Evolutionary conservation across 1,139 yeast species (phyloP).

Genomic region (Blastobotrys aristatus): DNA sequence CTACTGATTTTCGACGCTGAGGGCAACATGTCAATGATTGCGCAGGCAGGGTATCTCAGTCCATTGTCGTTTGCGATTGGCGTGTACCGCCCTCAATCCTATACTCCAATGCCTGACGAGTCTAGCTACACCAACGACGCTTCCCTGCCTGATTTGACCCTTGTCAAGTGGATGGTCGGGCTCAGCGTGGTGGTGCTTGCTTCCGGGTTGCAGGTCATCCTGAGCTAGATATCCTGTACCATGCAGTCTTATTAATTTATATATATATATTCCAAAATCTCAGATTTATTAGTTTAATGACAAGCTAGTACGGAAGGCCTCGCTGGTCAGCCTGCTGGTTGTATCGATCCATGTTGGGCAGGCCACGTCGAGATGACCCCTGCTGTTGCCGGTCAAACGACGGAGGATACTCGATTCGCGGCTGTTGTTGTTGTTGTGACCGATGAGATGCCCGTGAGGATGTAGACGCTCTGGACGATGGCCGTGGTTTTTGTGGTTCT

Average conservation of each 20-base stretch:
- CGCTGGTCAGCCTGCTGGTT: neutral
- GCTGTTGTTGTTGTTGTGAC: neutral
- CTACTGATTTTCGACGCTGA: slow-evolving; percentile 35
- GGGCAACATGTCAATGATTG: slow-evolving; percentile 26
- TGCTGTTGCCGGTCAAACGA: neutral
- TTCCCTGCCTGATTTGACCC: slow-evolving; percentile 7
- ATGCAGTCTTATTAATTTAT: neutral
- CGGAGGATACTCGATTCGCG: neutral
- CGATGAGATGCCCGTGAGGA: neutral
- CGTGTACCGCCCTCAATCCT: slow-evolving; percentile 36
- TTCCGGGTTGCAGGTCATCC: slow-evolving; percentile 14
- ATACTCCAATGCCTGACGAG: slow-evolving; percentile 32
- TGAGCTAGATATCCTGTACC: slow-evolving; percentile 9
- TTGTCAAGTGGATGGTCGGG: slow-evolving; percentile 15
- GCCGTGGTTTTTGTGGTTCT: neutral
- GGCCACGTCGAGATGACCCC: neutral
- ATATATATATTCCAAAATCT: neutral
- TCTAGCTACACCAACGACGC: slow-evolving; percentile 13
- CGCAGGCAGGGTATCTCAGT: slow-evolving; percentile 31
- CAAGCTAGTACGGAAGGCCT: neutral
- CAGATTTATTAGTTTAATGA: neutral
- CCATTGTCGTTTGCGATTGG: slow-evolving; percentile 34
- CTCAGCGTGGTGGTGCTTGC: slow-evolving; percentile 13
- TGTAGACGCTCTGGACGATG: neutral
- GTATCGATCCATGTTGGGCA: neutral